These are phyloP conservation scores for Petunia secreta DNA, from an alignment of 257 asterid genomes.

Conservation along the genomic window DNA sequence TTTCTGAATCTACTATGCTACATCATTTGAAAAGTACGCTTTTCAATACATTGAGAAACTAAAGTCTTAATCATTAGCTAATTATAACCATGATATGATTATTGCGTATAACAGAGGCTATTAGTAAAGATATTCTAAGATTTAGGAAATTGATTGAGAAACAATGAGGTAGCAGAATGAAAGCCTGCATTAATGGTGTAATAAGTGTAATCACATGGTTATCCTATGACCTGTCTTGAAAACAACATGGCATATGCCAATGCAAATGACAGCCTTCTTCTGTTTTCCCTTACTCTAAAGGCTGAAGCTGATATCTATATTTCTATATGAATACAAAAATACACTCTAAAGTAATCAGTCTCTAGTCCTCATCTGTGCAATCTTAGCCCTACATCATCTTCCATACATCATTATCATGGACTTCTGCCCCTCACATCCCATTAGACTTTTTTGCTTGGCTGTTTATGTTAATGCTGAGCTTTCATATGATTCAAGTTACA, in stretches of 20 bases:
- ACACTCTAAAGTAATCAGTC: conserved; percentile 4
- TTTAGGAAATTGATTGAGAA: background rate
- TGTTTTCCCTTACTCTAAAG: conserved; percentile 12
- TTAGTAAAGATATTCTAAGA: background rate
- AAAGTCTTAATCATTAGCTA: background rate
- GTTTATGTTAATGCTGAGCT: background rate
- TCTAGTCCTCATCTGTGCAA: conserved; percentile 25
- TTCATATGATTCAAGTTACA: background rate
- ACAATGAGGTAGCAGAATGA: conserved; percentile 7
- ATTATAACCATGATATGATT: background rate
- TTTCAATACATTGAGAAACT: background rate
- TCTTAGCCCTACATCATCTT: conserved; percentile 25
- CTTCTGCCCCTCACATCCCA: conserved; percentile 12
- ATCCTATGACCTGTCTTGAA: conserved; percentile 40
- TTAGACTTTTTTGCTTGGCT: conserved; percentile 22
- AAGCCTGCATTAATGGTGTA: conserved; percentile 43
- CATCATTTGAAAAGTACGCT: background rate
- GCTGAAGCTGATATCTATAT: background rate
- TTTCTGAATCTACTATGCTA: too few relatives aligned
- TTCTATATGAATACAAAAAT: background rate
- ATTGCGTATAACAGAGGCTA: too few relatives aligned
- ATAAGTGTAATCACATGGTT: conserved; percentile 51
- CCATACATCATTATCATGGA: conserved; percentile 34
- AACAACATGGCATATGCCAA: conserved; percentile 36
- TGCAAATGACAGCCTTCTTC: conserved; percentile 21